phyloP scores from a whole-genome alignment of 23 red algal species.

The Gracilaria domingensis region DNA sequence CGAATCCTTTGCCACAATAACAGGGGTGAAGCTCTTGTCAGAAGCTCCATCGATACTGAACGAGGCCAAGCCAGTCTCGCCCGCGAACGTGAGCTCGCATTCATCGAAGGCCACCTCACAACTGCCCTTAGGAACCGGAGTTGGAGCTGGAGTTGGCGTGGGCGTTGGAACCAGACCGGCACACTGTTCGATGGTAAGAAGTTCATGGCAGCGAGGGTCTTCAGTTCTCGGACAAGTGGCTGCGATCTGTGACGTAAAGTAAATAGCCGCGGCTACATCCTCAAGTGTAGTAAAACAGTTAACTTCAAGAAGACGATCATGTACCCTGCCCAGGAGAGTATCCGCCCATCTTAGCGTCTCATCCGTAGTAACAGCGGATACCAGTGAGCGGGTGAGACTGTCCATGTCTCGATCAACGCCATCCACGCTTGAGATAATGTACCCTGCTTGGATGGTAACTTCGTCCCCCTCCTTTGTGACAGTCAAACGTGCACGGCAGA shows the following conservation, averaged over 20 bases:
- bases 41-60: neutral
- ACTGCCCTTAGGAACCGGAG: neutral
- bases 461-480: neutral
- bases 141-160: too few relatives aligned
- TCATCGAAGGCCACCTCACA: slow-evolving; percentile 7
- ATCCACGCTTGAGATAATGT: neutral
- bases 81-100: slow-evolving; percentile 5
- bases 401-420: neutral
- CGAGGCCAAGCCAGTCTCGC: neutral
- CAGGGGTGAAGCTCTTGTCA: slow-evolving; percentile 6
- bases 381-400: neutral
- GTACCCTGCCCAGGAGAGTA: neutral
- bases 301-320: neutral
- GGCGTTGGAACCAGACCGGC: too few relatives aligned
- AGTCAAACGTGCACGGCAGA: neutral
- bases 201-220: neutral
- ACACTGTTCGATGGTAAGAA: neutral
- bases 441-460: neutral
- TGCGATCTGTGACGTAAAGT: neutral
- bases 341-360: neutral
- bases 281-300: neutral
- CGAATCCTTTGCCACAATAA: neutral
- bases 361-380: neutral
- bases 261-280: neutral
- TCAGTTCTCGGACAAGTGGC: neutral